These are phyloP conservation scores for Trichophaea hybrida DNA, from an alignment of 2,329 filamentous ascomycete genomes.

Conservation along the genomic window DNA sequence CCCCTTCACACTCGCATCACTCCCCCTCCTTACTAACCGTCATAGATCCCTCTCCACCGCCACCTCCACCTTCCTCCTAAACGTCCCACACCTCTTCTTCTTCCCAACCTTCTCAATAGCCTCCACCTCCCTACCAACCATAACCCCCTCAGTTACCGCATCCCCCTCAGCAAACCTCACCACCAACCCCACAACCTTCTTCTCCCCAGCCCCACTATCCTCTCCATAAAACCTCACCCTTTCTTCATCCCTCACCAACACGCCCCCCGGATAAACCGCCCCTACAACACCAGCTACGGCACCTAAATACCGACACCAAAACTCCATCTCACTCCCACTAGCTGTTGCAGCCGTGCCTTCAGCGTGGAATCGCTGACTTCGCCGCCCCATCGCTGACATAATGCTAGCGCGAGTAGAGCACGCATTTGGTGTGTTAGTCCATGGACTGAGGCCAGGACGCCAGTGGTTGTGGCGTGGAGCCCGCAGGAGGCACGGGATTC, in stretches of 20 bases:
- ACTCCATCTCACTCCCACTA: conserved; percentile 42
- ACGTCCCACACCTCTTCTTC: conserved; percentile 41
- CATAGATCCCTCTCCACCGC: conserved; percentile 33
- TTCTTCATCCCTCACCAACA: conserved; percentile 21
- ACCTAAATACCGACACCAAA: conserved; percentile 53
- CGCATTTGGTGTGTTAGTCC: conserved; percentile 60
- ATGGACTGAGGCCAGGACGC: conserved; percentile 52
- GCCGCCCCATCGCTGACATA: conserved; percentile 61
- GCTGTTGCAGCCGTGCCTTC: conserved; percentile 38
- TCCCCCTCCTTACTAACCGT: background rate
- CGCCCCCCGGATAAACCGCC: conserved; percentile 47
- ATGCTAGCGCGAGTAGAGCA: conserved; percentile 53
- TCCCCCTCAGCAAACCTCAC: conserved; percentile 34
- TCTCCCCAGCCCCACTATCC: conserved; percentile 18
- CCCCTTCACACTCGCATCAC: background rate
- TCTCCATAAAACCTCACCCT: conserved; percentile 4
- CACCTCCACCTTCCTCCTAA: conserved; percentile 31
- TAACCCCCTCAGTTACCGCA: conserved; percentile 28
- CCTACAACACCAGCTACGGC: conserved; percentile 44
- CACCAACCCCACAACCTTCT: conserved; percentile 34
- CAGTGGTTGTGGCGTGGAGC: conserved; percentile 56
- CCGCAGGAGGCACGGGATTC: conserved; percentile 49
- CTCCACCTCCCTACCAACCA: conserved; percentile 33
- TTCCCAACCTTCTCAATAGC: conserved; percentile 44
- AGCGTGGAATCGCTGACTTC: conserved; percentile 46